phyloP scores from a whole-genome alignment of 495 filamentous ascomycete species.

The Gamarada debralockiae region DNA sequence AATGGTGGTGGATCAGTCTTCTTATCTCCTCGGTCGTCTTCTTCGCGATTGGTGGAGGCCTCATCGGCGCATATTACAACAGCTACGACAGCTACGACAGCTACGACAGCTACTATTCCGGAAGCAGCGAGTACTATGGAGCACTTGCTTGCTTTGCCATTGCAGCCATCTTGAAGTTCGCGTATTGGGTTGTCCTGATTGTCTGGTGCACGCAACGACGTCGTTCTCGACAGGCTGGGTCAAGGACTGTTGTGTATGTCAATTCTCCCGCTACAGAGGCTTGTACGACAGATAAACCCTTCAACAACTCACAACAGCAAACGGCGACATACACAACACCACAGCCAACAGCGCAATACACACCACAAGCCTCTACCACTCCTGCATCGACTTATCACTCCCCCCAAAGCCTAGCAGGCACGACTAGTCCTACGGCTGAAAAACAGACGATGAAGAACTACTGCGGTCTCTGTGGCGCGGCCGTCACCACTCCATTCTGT shows the following conservation, averaged over 20 bases:
- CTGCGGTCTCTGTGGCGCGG: neutral
- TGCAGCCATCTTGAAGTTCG: conserved; percentile 1
- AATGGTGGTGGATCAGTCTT: conserved; percentile 2
- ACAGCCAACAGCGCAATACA: too few species aligned
- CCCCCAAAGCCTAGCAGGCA: neutral
- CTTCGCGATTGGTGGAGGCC: conserved; percentile 1
- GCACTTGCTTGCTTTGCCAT: conserved; percentile 1
- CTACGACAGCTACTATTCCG: neutral
- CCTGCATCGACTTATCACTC: too few species aligned
- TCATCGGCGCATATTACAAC: neutral
- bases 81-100: neutral
- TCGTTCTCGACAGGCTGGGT: neutral
- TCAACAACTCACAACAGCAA: conserved; percentile 5
- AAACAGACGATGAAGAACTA: neutral
- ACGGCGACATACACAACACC: neutral
- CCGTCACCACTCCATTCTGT: conserved; percentile 1
- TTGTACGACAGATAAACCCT: neutral
- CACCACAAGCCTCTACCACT: too few species aligned
- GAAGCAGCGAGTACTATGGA: neutral
- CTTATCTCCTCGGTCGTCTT: neutral
- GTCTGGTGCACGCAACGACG: neutral
- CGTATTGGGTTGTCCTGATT: conserved; percentile 3
- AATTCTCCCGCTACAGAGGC: neutral
- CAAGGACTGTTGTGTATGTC: neutral
- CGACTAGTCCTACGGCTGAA: neutral